Conservation (phyloP, 208 protist genomes). For the Crithidia acanthocephali region DNA sequence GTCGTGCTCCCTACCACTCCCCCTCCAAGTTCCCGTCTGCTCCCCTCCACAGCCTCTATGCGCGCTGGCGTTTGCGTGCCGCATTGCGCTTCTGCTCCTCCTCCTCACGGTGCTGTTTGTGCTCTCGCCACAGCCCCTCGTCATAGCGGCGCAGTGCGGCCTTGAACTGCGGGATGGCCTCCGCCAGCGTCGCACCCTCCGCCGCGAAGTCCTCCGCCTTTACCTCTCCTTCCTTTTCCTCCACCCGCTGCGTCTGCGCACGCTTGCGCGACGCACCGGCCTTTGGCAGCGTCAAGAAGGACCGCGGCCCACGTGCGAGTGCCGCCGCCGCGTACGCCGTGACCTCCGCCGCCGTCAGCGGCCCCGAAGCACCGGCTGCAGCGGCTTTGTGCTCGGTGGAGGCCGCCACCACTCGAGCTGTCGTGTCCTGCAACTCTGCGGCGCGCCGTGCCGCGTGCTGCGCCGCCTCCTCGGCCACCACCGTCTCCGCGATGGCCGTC, state of each 20-base stretch:
- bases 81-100: constrained; percentile 31
- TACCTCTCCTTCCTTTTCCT: constrained; percentile 1
- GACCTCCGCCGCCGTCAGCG: constrained; percentile 38
- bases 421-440: constrained; percentile 30
- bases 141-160: constrained; percentile 63
- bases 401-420: constrained; percentile 15
- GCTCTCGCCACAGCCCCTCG: constrained; percentile 57
- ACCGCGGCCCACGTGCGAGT: constrained; percentile 9
- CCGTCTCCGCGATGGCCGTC: constrained; percentile 12
- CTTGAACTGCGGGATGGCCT: constrained; percentile 55
- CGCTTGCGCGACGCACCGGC: constrained; percentile 1
- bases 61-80: constrained; percentile 13
- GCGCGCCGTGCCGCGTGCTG: constrained; percentile 17
- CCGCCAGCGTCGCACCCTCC: constrained; percentile 36
- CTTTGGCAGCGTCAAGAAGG: constrained; percentile 27
- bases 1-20: neutral
- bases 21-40: neutral
- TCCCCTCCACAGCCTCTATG: neutral
- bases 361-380: neutral
- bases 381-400: neutral
- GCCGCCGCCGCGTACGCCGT: constrained; percentile 23
- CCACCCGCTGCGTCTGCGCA: neutral
- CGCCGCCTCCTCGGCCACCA: constrained; percentile 18
- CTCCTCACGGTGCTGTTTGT: constrained; percentile 37
- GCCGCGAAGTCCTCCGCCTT: neutral